These are phyloP conservation scores for Backusella tuberculispora DNA, from an alignment of 192 early-diverging fungal genomes.

Conservation along the genomic window DNA sequence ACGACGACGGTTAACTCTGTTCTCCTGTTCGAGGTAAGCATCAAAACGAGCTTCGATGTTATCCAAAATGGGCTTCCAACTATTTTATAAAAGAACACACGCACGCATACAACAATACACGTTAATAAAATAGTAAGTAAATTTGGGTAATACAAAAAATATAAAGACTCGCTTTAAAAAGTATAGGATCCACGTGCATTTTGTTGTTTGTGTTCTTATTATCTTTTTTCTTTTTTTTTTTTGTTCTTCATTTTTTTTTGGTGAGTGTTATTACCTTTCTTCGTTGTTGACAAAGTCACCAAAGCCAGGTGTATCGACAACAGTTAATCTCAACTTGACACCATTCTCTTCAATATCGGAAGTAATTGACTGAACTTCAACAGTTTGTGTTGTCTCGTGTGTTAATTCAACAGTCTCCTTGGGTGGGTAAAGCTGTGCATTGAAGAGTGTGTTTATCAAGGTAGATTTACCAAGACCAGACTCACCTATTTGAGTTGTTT, in stretches of 20 bases:
- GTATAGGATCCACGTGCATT: constrained; percentile 10
- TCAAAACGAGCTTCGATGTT: constrained; percentile 97
- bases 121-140: neutral
- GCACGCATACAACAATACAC: no score
- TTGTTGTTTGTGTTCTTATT: neutral
- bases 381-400: constrained; percentile 73
- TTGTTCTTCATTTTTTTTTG: no score
- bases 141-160: constrained; percentile 10
- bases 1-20: constrained; percentile 85
- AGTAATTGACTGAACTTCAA: constrained; percentile 80
- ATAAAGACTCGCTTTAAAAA: neutral
- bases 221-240: no score
- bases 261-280: constrained; percentile 62
- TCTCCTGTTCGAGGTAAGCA: constrained; percentile 92
- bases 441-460: constrained; percentile 97
- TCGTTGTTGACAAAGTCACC: constrained; percentile 99
- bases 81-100: constrained; percentile 35
- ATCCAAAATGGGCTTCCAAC: constrained; percentile 96
- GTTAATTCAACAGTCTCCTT: constrained; percentile 68
- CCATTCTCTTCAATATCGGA: constrained; percentile 97
- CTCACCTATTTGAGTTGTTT: constrained; percentile 47
- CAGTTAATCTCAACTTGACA: constrained; percentile 89
- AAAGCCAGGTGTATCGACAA: constrained; percentile 99
- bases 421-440: constrained; percentile 83
- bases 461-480: constrained; percentile 98